Evolutionary conservation across 139 green algal species (phyloP).

Genomic region (Coelastrella sp.): DNA sequence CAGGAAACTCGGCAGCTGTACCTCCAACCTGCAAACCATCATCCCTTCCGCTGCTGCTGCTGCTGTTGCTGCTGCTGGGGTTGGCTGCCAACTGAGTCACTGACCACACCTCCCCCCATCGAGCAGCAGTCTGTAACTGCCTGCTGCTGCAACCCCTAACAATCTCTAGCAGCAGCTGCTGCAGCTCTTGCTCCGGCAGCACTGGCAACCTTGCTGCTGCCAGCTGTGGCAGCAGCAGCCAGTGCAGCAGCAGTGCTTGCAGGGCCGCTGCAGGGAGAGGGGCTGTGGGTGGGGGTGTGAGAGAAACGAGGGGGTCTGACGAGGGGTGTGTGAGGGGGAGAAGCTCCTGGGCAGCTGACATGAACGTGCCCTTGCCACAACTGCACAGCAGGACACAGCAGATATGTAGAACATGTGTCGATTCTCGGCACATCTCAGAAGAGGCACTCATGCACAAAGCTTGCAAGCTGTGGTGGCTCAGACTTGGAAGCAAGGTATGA

Average conservation of each 20-base stretch:
- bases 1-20: too few species aligned
- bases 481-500: too few species aligned
- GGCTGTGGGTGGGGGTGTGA: background rate
- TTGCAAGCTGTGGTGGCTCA: too few species aligned
- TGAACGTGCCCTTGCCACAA: background rate
- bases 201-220: background rate
- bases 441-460: too few species aligned
- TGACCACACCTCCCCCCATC: background rate
- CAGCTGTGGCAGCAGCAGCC: slow-evolving; percentile 40
- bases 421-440: too few species aligned
- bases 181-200: slow-evolving; percentile 10
- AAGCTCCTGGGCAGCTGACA: background rate
- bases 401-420: too few species aligned
- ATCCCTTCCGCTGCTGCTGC: background rate
- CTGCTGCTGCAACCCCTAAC: background rate
- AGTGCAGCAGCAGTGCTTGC: slow-evolving; percentile 42
- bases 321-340: slow-evolving; percentile 14
- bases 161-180: slow-evolving; percentile 5
- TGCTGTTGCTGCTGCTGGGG: background rate
- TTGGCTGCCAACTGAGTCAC: background rate
- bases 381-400: background rate
- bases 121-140: background rate
- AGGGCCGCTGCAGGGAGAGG: slow-evolving; percentile 3
- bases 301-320: background rate
- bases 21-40: too few species aligned